These are phyloP conservation scores for Corynespora cassiicola DNA, from an alignment of 2,329 filamentous ascomycete genomes.

Conservation along the genomic window DNA sequence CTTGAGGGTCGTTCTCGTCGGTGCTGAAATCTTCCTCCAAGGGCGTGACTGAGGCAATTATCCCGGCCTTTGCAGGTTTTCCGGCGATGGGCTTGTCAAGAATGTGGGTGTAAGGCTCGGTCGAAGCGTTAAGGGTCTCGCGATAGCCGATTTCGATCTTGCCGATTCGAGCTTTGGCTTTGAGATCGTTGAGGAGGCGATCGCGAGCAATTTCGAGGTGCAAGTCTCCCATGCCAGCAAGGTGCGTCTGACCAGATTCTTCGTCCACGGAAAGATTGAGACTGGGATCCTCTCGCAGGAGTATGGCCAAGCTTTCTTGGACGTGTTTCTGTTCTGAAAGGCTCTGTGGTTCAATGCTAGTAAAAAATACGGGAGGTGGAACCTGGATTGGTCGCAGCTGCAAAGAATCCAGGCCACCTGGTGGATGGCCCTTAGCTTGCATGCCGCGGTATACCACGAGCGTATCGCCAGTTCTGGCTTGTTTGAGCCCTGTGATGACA, in stretches of 20 bases:
- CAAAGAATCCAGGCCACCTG: slow-evolving; percentile 72
- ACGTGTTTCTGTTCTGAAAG: slow-evolving; percentile 81
- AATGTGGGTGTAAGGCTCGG: slow-evolving; percentile 63
- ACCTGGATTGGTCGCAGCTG: slow-evolving; percentile 89
- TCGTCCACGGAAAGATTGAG: slow-evolving; percentile 83
- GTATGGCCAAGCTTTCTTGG: slow-evolving; percentile 74
- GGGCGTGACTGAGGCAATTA: slow-evolving; percentile 72
- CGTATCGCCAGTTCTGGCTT: slow-evolving; percentile 92
- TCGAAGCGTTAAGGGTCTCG: slow-evolving; percentile 72
- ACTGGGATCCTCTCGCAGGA: slow-evolving; percentile 91
- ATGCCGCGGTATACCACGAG: slow-evolving; percentile 75
- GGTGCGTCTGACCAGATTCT: slow-evolving; percentile 89
- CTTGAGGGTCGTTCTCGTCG: slow-evolving; percentile 28
- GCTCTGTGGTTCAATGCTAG: slow-evolving; percentile 85
- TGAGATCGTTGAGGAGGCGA: slow-evolving; percentile 86
- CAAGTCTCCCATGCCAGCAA: slow-evolving; percentile 95
- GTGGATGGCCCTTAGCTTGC: slow-evolving; percentile 67
- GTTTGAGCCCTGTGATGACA: slow-evolving; percentile 87
- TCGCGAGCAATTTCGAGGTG: slow-evolving; percentile 94
- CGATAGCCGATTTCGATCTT: slow-evolving; percentile 95
- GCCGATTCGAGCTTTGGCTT: slow-evolving; percentile 83
- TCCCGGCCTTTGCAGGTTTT: slow-evolving; percentile 78
- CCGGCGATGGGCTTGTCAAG: slow-evolving; percentile 84
- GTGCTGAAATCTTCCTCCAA: slow-evolving; percentile 47
- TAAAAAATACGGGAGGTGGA: slow-evolving; percentile 93